Evolutionary conservation across 1,284 basidiomycete genomes (phyloP), one percentile per base, ranked within the genome.

Genomic region (Ceratobasidium sp.): DNA sequence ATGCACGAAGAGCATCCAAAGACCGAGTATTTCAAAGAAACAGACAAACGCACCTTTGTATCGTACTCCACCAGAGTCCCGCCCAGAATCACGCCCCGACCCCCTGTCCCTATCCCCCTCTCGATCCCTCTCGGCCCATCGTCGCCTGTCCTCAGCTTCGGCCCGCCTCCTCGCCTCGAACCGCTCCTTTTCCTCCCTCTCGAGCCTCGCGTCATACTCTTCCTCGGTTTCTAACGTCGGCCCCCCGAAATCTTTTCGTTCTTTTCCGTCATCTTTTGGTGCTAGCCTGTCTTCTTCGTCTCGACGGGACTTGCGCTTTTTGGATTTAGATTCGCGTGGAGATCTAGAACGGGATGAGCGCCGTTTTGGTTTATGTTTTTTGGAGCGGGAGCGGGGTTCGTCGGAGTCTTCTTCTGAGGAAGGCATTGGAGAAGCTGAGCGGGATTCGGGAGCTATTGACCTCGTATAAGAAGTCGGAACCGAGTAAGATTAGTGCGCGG

Each of bases 121-220:
- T 37, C 42, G 15, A 23, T 76, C 76, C 45, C 35, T 4, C 51
- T 65, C 45, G 2, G 65, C 42, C 63, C 17, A n/a, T 3, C 73
- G 23, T 33, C 23, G 10, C 35, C 49, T 15, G 0, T 67, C 71
- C 53, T 76, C 78, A 13, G 71, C 6, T 39, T 78, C 69, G 23
- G 58, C 65, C 54, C 39, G 31, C 49, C 63, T 67, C 58, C 35
- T 65, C n/a, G 61, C 78, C 47, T 58, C 89, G 0, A 89, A 79
- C 35, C 91, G 84, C 80, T 91, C 90, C 35, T 87, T 87, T 82
- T 93, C 91, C 82, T 93, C 92, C 45, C 90, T 85, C 80, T 92
- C 92, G 58, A 93, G 81, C 53, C 92, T 84, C 0, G 89, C 89
- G 81, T 92, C 92, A 79, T 92, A 92, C 81, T 93, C 91, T 81